These are phyloP conservation scores for Urostyla sp. DNA, from an alignment of 73 alveolate species.

Conservation along the genomic window DNA sequence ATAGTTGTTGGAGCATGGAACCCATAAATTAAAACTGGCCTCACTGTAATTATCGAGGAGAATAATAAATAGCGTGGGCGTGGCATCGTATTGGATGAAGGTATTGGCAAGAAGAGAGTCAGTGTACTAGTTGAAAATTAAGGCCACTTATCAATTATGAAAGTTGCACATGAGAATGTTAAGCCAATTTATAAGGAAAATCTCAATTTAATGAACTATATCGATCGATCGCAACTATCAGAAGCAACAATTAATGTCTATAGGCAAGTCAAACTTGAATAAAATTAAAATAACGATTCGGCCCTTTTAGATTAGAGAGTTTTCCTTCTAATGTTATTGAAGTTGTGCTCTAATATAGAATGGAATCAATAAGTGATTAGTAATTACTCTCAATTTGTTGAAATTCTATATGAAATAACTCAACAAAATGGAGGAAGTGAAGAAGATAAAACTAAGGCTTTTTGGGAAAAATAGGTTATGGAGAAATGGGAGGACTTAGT, in stretches of 20 bases:
- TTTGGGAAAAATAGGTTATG: conserved; percentile 54
- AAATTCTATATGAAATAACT: conserved; percentile 13
- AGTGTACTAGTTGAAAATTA: conserved; percentile 57
- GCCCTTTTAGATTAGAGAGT: neutral
- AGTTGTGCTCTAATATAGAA: conserved; percentile 34
- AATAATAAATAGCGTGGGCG: conserved; percentile 54
- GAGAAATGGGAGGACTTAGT: conserved; percentile 75
- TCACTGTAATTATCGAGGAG: conserved; percentile 31
- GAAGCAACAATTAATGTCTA: neutral
- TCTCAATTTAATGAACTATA: neutral
- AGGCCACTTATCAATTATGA: conserved; percentile 2
- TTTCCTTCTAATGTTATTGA: conserved; percentile 17
- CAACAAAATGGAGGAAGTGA: conserved; percentile 18
- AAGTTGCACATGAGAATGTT: conserved; percentile 29
- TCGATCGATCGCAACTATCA: neutral
- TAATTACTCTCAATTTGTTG: conserved; percentile 14
- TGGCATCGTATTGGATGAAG: conserved; percentile 63
- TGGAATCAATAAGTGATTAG: conserved; percentile 22
- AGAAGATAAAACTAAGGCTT: conserved; percentile 54
- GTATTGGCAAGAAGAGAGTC: conserved; percentile 44
- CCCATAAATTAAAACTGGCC: conserved; percentile 54
- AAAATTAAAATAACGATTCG: neutral
- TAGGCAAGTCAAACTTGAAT: neutral
- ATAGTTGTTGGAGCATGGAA: conserved; percentile 54
- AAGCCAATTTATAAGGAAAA: conserved; percentile 12